A percentile compares a stretch with the other conserved stretches of the same genome.
Conservation (phyloP, 208 protist genomes). For the Novymonas esmeraldas region DNA sequence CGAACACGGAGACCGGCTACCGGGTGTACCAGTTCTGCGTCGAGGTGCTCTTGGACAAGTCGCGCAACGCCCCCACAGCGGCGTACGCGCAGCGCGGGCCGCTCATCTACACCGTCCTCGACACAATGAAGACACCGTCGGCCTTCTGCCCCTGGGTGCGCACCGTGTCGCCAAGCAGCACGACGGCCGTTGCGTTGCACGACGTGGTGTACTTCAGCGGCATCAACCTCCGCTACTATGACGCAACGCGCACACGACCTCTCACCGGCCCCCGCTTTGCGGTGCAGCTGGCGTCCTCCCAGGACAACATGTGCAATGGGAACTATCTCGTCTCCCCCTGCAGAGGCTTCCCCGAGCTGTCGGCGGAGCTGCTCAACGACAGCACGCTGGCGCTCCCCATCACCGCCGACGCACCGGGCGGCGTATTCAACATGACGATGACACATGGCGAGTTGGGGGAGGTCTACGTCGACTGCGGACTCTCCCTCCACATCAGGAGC, state of each 20-base stretch:
- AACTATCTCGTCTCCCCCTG: constrained; percentile 8
- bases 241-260: not conserved
- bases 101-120: constrained; percentile 38
- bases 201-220: constrained; percentile 35
- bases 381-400: constrained; percentile 34
- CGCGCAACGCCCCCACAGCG: constrained; percentile 3
- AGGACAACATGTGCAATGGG: not conserved
- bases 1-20: constrained; percentile 15
- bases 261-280: constrained; percentile 26
- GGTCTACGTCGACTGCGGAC: constrained; percentile 31
- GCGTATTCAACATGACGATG: constrained; percentile 43
- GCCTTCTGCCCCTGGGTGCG: constrained; percentile 19
- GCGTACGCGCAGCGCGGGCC: constrained; percentile 22
- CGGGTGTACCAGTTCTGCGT: constrained; percentile 53
- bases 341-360: constrained; percentile 7
- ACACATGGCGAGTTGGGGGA: constrained; percentile 29
- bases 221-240: constrained; percentile 26
- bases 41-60: constrained; percentile 32
- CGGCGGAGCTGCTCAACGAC: constrained; percentile 29
- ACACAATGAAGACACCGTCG: constrained; percentile 24
- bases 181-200: constrained; percentile 6
- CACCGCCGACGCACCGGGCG: constrained; percentile 32
- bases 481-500: constrained; percentile 31
- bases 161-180: not conserved
- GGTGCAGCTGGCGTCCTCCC: constrained; percentile 20